Base-by-base conservation (phyloP, 208 protist species). In the Acanthamoeba culbertsoni region DNA sequence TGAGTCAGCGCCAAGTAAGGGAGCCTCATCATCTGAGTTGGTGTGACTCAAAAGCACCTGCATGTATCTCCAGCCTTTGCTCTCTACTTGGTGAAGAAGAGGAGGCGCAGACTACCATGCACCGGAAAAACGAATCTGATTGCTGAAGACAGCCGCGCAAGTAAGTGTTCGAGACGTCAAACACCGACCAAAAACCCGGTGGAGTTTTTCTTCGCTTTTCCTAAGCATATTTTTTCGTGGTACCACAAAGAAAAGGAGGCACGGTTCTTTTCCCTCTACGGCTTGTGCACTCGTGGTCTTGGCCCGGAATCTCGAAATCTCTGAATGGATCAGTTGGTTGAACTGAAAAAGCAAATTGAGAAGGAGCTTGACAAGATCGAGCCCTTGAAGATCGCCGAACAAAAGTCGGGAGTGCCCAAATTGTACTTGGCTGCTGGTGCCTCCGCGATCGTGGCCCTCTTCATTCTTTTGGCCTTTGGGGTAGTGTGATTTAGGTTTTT, bases 351-450 rank as follows among this genome's bases (percentile, higher is more conserved):
- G 73, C 73, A 84, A 43, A 48, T 84, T 7, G 73, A 84, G 43
- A 84, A 84, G 73, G 73, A 84, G 42, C 73, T 84, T 28, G 37
- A 84, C 43, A 84, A 84, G 73, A 55, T 55, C 42, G 73, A 84
- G 45, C 73, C 42, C n/a, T 26, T 55, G 26, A 37, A 43, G 7
- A 55, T 84, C 42, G 73, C 73, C 23, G 73, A 84, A 43, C 73
- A 84, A 43, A 84, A 55, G 45, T 55, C 73, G 28, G 73, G 73
- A 28, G 73, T 84, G 45, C 73, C 73, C 37, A 84, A 84, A 43
- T 26, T 84, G 42, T 84, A 84, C 23, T 10, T 84, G 37, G 45
- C 73, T 10, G 73, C 73, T 28, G 73, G 73, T 10, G 73, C 73
- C 10, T 37, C 73, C 37, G 73, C 43, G 42, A 84, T 84, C 42